Base-by-base conservation (phyloP, 2,329 filamentous ascomycete genomes). In the Fonsecaea pedrosoi region DNA sequence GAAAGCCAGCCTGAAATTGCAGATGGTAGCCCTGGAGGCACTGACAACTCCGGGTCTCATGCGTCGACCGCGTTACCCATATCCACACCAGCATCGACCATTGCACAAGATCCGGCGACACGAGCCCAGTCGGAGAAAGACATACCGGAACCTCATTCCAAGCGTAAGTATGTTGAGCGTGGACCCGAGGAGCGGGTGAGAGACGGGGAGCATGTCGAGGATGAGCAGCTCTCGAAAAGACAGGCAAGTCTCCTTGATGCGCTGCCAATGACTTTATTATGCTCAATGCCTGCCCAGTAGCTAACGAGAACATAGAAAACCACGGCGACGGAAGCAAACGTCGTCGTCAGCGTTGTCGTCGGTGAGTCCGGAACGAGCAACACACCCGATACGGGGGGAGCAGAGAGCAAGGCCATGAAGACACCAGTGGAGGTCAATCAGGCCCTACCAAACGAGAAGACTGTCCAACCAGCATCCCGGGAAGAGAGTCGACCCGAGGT, bases 231-330 rank as follows among this genome's bases (percentile, higher is more conserved):
- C 21, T 6, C 10, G 9, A 60, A 60, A 45, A 60, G 15, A 50
- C 12, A 45, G 38, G 57, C 45, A 48, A 50, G 57, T 60, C 6
- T 3, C n/a, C 15, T 30, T 45, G 5, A 18, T 45, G 3, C 2
- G 10, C 45, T 25, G 21, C 9, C 10, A 18, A 12, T 25, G 10
- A 30, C 10, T 12, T 50, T 1, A 9, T 35, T 7, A 15, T 45
- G 15, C 40, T 60, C 15, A 60, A 60, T n/a, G 42, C 9, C 13
- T 25, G 15, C 18, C 15, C 42, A 37, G 57, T 50, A 37, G 13
- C 57, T 60, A 25, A 60, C 57, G 25, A 21, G 7, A 13, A 12
- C n/a, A 35, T 34, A 59, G 57, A 60, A 45, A 60, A 34, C n/a
- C 50, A 12, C 7, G 10, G 40, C 15, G 30, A 18, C 30, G 40